Evolutionary conservation across 2,329 filamentous ascomycete genomes (phyloP).

Genomic region (Periconia digitata): DNA sequence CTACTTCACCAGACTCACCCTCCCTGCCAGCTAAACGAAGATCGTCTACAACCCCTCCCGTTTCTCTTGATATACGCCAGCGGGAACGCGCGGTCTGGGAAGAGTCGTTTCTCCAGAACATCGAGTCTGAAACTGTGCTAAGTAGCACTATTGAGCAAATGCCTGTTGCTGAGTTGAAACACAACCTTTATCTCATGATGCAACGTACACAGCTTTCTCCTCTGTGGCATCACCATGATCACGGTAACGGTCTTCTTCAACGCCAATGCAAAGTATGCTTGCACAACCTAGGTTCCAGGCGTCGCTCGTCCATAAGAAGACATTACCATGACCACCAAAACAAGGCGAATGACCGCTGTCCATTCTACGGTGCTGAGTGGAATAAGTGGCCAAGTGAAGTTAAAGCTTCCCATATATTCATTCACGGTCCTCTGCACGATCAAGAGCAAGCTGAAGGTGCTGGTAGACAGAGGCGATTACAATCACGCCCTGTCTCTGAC

Average conservation of each 20-base stretch:
- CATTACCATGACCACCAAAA: conserved; percentile 2
- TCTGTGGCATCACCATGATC: background rate
- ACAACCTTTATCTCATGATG: conserved; percentile 12
- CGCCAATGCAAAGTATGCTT: conserved; percentile 10
- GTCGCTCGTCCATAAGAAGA: background rate
- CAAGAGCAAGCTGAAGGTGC: background rate
- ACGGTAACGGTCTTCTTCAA: conserved; percentile 1
- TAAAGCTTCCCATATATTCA: conserved; percentile 15
- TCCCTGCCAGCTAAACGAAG: background rate
- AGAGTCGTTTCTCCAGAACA: conserved; percentile 9
- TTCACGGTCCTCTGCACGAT: conserved; percentile 5
- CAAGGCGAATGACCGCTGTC: conserved; percentile 10
- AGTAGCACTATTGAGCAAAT: conserved; percentile 11
- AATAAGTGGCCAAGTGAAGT: conserved; percentile 2
- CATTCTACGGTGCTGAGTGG: conserved; percentile 17
- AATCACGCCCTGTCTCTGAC: background rate
- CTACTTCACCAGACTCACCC: conserved; percentile 4
- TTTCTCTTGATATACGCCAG: background rate
- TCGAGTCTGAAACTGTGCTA: conserved; percentile 3
- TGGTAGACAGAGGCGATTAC: background rate
- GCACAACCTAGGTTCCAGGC: conserved; percentile 5
- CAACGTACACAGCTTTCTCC: background rate
- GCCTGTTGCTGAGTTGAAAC: conserved; percentile 15
- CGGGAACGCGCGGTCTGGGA: conserved; percentile 15
- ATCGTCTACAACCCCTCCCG: background rate